Evolutionary conservation across 2,329 filamentous ascomycete genomes (phyloP), one percentile per base, ranked within the genome.

Genomic region (Penicillium sp.): DNA sequence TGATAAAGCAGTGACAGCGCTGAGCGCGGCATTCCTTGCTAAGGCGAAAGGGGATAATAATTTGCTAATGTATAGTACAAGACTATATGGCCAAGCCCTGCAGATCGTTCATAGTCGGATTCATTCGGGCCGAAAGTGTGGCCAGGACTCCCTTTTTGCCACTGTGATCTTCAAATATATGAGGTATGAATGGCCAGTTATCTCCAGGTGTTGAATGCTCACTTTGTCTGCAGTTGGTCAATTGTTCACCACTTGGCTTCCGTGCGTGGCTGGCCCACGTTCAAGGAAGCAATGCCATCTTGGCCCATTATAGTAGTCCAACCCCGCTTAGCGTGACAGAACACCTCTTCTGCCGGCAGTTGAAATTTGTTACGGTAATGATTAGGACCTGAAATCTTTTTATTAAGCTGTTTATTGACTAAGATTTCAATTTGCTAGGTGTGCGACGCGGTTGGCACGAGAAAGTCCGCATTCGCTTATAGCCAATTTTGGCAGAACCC

Each of bases 131-230:
- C 58, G 45, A 22, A 54, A 59, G 10, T 55, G 65, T 17, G 62
- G 67, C 7, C 62, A 65, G 19, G 68, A 69, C 28, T 45, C 61
- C 10, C 45, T 69, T 28, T 70, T 65, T 54, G 66, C 66, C n/a
- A 69, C 64, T 2, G 61, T 68, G 12, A 38, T 70, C 1, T 67
- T 19, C 63, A 70, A 44, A 50, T 68, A 51, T 71, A 70, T 22
- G 62, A 70, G 63, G 65, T 69, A 64, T 47, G 7, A 12, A 24
- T 26, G 22, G 24, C 12, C 2, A 19, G 4, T 7, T 2, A 28
- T 47, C 12, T 47, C 24, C 5, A n/a, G n/a, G 28, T 7, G 8
- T 28, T 2, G 8, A 24, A 17, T 17, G 4, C 44, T 45, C 7
- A 26, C 3, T 1, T 45, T 26, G 1, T 50, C 60, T 22, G 4